These are phyloP conservation scores for Eucalyptus camaldulensis DNA, from an alignment of 345 rosid species.

Conservation along the genomic window DNA sequence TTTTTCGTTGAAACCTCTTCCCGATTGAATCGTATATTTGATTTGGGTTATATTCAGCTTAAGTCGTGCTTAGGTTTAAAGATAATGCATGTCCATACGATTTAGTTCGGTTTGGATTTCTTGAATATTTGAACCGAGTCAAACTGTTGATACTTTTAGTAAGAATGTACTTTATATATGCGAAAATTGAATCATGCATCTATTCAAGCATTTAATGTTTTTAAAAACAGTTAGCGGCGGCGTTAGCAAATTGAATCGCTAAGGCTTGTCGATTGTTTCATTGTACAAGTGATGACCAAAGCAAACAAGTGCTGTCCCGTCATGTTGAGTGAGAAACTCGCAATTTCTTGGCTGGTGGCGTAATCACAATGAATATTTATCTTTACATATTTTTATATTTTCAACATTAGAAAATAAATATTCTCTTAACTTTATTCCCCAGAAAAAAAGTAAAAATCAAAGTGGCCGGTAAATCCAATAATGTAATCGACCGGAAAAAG, in stretches of 20 bases:
- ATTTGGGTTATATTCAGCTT: too few relatives aligned
- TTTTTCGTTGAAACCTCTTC: fast-evolving
- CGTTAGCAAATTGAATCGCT: background rate
- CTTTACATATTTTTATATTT: background rate
- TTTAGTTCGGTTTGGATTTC: fast-evolving
- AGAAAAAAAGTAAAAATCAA: background rate
- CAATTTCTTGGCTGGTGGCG: background rate
- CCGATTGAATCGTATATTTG: fast-evolving
- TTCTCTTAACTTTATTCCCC: background rate
- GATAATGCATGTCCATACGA: fast-evolving
- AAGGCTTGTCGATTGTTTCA: background rate
- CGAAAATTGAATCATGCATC: background rate
- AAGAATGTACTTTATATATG: background rate
- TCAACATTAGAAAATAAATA: background rate
- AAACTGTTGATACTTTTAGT: background rate
- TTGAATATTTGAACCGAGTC: fast-evolving
- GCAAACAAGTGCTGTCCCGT: background rate
- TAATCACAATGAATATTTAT: background rate
- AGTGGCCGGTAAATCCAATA: background rate
- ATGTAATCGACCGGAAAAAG: background rate
- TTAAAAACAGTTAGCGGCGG: background rate
- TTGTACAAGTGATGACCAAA: background rate
- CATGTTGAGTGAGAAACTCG: background rate
- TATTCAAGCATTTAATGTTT: too few relatives aligned
- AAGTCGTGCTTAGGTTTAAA: background rate